Conservation (phyloP, 2,329 filamentous ascomycete genomes). For the Coniella vitis region DNA sequence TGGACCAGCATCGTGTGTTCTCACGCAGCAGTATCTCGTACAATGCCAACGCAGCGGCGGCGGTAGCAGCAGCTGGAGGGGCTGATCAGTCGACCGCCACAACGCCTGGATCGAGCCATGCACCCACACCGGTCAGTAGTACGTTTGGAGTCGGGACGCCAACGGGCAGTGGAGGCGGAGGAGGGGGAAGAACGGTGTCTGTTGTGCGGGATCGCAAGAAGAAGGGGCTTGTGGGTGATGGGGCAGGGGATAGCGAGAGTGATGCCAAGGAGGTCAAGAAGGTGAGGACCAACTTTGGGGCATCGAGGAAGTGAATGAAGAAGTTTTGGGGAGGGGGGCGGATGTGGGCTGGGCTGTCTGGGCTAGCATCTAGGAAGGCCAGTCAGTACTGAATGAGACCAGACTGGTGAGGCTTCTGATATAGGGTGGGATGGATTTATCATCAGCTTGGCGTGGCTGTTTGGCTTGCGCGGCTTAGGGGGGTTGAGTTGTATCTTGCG, state of each 20-base stretch:
- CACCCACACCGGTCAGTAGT: conserved; percentile 49
- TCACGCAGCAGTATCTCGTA: conserved; percentile 59
- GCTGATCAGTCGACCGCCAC: conserved; percentile 7
- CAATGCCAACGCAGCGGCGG: conserved; percentile 30
- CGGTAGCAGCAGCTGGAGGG: neutral
- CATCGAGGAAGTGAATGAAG: conserved; percentile 41
- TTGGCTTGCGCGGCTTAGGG: no score
- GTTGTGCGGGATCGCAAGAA: conserved; percentile 44
- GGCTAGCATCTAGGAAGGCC: no score
- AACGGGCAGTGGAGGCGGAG: conserved; percentile 33
- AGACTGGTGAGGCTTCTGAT: no score
- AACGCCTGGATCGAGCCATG: conserved; percentile 33
- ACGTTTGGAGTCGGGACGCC: conserved; percentile 44
- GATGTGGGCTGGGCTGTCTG: no score
- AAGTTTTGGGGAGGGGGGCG: no score
- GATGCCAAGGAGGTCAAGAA: conserved; percentile 47
- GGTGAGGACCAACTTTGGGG: conserved; percentile 52
- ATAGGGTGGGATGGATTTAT: no score
- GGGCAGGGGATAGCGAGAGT: conserved; percentile 49
- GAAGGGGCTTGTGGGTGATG: conserved; percentile 31
- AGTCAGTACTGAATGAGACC: no score
- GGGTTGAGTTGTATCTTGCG: no score
- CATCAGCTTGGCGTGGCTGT: no score
- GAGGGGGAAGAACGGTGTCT: conserved; percentile 25
- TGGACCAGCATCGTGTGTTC: conserved; percentile 70